Evolutionary conservation across 176 grass and related monocot species (phyloP).

Genomic region (Typha latifolia): DNA sequence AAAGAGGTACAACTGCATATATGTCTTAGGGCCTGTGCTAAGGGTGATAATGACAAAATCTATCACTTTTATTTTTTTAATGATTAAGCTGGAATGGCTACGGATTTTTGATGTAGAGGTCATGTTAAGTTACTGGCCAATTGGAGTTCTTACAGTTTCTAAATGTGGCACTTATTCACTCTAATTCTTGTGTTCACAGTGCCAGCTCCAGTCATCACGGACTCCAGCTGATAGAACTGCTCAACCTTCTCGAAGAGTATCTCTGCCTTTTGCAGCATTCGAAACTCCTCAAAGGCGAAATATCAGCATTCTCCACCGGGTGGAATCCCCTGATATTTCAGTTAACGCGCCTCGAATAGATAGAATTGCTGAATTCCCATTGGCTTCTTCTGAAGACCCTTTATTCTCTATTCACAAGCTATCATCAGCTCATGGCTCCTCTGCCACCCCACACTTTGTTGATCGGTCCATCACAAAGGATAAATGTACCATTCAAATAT

Average conservation of each 20-base stretch:
- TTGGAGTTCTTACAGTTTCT: too few relatives aligned
- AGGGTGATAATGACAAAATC: neutral
- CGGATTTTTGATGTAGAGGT: too few relatives aligned
- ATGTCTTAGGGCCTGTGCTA: neutral
- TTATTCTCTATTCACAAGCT: slow-evolving; percentile 25
- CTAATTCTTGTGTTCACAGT: neutral
- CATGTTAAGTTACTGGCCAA: too few relatives aligned
- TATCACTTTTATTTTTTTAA: neutral
- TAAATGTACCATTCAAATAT: slow-evolving; percentile 82
- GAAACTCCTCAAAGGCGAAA: slow-evolving; percentile 22
- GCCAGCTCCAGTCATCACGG: slow-evolving; percentile 12
- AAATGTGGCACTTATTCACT: neutral
- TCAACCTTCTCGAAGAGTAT: slow-evolving; percentile 36
- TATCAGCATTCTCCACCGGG: slow-evolving; percentile 22
- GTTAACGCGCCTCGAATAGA: slow-evolving; percentile 85
- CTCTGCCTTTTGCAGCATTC: slow-evolving; percentile 32
- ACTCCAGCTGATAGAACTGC: slow-evolving; percentile 13
- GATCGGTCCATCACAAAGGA: slow-evolving; percentile 86
- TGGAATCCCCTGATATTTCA: slow-evolving; percentile 80
- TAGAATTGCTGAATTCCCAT: slow-evolving; percentile 70
- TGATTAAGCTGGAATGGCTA: neutral
- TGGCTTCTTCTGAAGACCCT: slow-evolving; percentile 50
- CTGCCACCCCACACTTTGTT: slow-evolving; percentile 15
- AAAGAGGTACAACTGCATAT: slow-evolving; percentile 32
- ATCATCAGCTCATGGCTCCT: slow-evolving; percentile 14